Evolutionary conservation across 345 rosid genomes (phyloP), one percentile per base, ranked within the genome.

Genomic region (Acer saccharum): DNA sequence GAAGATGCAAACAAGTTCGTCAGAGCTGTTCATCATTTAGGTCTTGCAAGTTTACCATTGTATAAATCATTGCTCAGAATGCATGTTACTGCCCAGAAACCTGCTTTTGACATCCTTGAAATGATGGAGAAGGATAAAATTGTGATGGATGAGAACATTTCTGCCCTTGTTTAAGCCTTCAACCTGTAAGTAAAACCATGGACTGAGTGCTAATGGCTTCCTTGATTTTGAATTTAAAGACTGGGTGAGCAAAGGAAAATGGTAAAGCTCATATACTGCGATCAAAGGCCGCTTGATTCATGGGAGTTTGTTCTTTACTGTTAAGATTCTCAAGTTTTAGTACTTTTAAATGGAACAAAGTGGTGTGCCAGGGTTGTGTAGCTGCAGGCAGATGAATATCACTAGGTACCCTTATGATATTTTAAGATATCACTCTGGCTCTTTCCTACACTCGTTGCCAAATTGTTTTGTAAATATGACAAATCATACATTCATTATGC

Each of bases 81-180:
- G 84, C 84, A 79, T 79, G 76, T 72, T 68, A 43, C 68, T 60
- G 86, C 86, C 10, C 72, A 65, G 66, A 87, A 73, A 63, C 84
- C 93, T 61, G 83, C 84, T 60, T 70, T 1, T 72, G 73, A 83
- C 77, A 80, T 89, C 74, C 73, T 84, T 74, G 78, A 85, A 68
- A 88, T 89, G 95, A 89, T 91, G 90, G 81, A 83, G 68, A 80
- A 69, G 74, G 92, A 88, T 82, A 79, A 82, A 57, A 69, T 86
- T 11, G 77, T 62, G 83, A 71, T 83, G 77, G 88, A 72, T 77
- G 75, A 79, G 61, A 85, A 87, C 81, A 84, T 77, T 75, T 78
- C 76, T 78, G 35, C 73, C 71, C 80, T 85, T 69, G 71, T 83
- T 78, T 81, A 57, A 76, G 86, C 75, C 78, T 68, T 83, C 5